phyloP scores from a whole-genome alignment of 495 filamentous ascomycete species.

The Usnea hakonensis region DNA sequence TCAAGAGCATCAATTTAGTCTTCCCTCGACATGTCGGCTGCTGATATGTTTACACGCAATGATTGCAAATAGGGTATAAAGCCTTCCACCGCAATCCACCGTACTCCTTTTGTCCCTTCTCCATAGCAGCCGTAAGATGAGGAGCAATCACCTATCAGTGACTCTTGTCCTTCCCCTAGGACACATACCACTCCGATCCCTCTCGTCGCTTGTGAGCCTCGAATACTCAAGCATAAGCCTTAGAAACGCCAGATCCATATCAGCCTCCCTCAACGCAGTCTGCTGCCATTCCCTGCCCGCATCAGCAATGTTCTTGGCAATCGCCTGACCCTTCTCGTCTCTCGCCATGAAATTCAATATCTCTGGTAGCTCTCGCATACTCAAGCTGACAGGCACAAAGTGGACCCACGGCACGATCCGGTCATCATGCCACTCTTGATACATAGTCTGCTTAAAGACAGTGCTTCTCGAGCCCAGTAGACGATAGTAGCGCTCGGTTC shows the following conservation, averaged over 20 bases:
- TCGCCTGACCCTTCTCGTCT: constrained; percentile 30
- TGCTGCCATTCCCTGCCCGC: constrained; percentile 37
- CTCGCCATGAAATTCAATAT: constrained; percentile 33
- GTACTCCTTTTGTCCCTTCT: not conserved
- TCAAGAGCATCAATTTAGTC: not conserved
- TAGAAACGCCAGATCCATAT: constrained; percentile 37
- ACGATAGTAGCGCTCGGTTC: constrained; percentile 43
- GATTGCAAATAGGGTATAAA: not conserved
- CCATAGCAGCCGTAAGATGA: not conserved
- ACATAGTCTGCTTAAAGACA: constrained; percentile 42
- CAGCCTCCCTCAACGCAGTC: constrained; percentile 32
- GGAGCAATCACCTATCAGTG: not conserved
- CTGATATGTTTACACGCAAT: not conserved
- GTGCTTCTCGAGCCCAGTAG: constrained; percentile 37
- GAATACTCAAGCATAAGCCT: constrained; percentile 40
- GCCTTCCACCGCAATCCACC: not conserved
- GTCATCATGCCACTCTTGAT: constrained; percentile 53
- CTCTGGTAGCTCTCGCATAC: constrained; percentile 42
- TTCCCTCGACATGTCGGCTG: not conserved
- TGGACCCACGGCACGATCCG: constrained; percentile 48
- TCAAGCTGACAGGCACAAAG: constrained; percentile 42
- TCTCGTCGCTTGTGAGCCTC: constrained; percentile 29
- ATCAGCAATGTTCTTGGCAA: constrained; percentile 41
- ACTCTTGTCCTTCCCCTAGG: not conserved
- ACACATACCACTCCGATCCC: constrained; percentile 4